A percentile compares a stretch with the other conserved stretches of the same genome.
Evolutionary conservation across 768 basidiomycete genomes (phyloP).

Genomic region (Collybia sp.): DNA sequence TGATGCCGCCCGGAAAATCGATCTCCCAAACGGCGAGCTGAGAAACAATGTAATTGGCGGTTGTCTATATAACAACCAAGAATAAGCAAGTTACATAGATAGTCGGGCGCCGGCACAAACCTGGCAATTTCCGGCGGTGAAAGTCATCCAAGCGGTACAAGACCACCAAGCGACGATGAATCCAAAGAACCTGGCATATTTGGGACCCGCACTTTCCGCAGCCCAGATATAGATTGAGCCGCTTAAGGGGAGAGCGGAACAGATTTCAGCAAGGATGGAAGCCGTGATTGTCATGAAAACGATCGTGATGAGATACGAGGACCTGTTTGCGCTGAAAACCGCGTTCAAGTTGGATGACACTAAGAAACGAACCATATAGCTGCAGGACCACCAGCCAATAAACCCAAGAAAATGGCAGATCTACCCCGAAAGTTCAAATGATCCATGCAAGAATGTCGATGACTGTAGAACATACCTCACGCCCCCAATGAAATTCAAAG

Average conservation of each 20-base stretch:
- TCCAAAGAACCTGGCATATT: constrained; percentile 81
- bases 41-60: constrained; percentile 88
- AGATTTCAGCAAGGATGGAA: constrained; percentile 83
- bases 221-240: constrained; percentile 97
- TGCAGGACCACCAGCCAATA: constrained; percentile 82
- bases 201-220: constrained; percentile 86
- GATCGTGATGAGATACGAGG: constrained; percentile 77
- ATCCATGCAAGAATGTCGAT: constrained; percentile 1
- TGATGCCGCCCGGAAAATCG: constrained; percentile 77
- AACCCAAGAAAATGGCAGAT: constrained; percentile 74
- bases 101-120: constrained; percentile 28
- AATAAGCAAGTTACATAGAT: not conserved
- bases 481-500: constrained; percentile 88
- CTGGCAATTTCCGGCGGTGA: constrained; percentile 84
- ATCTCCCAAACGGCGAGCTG: constrained; percentile 76
- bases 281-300: constrained; percentile 89
- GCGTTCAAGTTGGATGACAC: too few species aligned
- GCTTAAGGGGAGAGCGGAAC: constrained; percentile 81
- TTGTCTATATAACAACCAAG: constrained; percentile 43
- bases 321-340: constrained; percentile 42
- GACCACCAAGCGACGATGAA: constrained; percentile 94
- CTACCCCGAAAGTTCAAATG: constrained; percentile 27
- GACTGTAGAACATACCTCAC: constrained; percentile 49
- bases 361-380: constrained; percentile 62
- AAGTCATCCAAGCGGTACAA: constrained; percentile 95